Percentiles rank a stretch among this genome's conserved stretches.
Conservation (phyloP, 2,329 filamentous ascomycete species). For the Ascochyta koolunga region DNA sequence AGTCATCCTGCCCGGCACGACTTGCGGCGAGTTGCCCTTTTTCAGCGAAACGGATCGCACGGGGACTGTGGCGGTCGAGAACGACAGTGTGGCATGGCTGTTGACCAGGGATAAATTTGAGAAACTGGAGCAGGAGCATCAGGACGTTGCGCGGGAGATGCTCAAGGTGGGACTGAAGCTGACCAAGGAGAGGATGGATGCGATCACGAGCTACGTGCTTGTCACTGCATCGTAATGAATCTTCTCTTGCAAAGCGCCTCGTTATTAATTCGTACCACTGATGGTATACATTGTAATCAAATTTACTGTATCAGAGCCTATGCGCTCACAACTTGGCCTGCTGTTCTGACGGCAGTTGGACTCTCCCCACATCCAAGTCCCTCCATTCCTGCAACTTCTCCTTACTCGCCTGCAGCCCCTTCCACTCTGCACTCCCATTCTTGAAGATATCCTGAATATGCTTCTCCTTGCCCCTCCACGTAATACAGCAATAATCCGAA, state of each 20-base stretch:
- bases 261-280: neutral
- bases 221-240: slow-evolving; percentile 35
- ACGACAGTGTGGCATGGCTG: slow-evolving; percentile 81
- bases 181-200: slow-evolving; percentile 89
- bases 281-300: neutral
- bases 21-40: slow-evolving; percentile 94
- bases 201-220: slow-evolving; percentile 59
- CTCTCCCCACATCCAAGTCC: neutral
- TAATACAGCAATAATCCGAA: slow-evolving; percentile 14
- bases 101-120: slow-evolving; percentile 76
- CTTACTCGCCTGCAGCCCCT: slow-evolving; percentile 8
- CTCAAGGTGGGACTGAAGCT: slow-evolving; percentile 88
- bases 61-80: slow-evolving; percentile 82
- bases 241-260: neutral
- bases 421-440: slow-evolving; percentile 15
- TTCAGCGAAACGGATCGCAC: slow-evolving; percentile 90
- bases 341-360: neutral
- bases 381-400: slow-evolving; percentile 12
- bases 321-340: neutral
- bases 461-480: slow-evolving; percentile 18
- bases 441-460: slow-evolving; percentile 20
- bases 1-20: slow-evolving; percentile 91
- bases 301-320: neutral
- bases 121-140: slow-evolving; percentile 72
- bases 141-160: slow-evolving; percentile 81